Evolutionary conservation across 176 grass and related monocot genomes (phyloP).

Genomic region (Carex myosuroides): DNA sequence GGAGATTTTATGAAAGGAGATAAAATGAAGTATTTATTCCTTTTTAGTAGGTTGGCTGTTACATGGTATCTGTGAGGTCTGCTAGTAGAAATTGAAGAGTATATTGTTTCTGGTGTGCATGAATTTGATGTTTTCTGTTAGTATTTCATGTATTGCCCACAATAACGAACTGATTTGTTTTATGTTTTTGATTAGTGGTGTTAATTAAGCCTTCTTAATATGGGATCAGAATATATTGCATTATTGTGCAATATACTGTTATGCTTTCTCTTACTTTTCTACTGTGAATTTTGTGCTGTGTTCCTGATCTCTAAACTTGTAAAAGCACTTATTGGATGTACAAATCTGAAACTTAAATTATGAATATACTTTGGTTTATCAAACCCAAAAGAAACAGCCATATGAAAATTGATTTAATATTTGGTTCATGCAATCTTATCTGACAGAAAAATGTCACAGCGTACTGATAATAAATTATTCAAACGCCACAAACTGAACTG

Average conservation of each 20-base stretch:
- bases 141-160: slow-evolving; percentile 6
- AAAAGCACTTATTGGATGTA: neutral
- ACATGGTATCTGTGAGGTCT: neutral
- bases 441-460: neutral
- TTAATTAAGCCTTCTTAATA: neutral
- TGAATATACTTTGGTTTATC: neutral
- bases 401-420: neutral
- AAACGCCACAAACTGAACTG: neutral
- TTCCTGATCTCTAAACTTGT: neutral
- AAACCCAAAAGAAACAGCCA: neutral
- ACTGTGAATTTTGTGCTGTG: neutral
- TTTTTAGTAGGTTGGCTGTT: neutral
- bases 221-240: neutral
- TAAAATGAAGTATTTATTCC: neutral
- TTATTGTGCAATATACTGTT: neutral
- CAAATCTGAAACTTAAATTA: neutral
- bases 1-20: slow-evolving; percentile 23
- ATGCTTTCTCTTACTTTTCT: neutral
- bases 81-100: slow-evolving; percentile 2
- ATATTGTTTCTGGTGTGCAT: slow-evolving; percentile 12
- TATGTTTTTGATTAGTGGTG: neutral
- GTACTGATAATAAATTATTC: neutral
- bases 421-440: neutral
- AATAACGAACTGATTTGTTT: neutral
- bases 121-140: slow-evolving; percentile 1